These are phyloP conservation scores for Terfezia claveryi DNA, from an alignment of 495 filamentous ascomycete genomes.

Conservation along the genomic window DNA sequence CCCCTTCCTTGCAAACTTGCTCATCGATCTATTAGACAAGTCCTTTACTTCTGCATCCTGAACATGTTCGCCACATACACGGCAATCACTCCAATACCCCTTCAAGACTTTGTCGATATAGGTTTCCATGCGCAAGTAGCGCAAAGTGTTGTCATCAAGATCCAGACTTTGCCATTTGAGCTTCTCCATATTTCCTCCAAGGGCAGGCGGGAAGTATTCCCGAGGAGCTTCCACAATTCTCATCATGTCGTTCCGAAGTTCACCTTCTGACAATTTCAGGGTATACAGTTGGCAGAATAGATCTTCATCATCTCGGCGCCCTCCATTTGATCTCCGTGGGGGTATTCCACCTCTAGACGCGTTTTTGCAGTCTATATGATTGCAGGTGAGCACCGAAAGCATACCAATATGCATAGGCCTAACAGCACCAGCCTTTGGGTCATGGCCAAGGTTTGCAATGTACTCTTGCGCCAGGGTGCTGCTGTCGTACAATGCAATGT, in stretches of 20 bases:
- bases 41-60: too few species aligned
- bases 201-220: neutral
- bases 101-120: neutral
- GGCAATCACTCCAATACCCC: neutral
- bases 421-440: neutral
- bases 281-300: neutral
- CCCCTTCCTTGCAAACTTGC: too few species aligned
- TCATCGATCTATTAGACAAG: too few species aligned
- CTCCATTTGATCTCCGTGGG: neutral
- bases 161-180: neutral
- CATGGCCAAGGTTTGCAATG: neutral
- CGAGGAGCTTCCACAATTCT: neutral
- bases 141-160: neutral
- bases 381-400: neutral
- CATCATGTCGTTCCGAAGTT: neutral
- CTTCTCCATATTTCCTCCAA: neutral
- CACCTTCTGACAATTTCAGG: neutral
- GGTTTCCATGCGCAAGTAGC: neutral
- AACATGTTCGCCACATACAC: neutral
- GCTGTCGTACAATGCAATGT: neutral
- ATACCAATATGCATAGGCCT: neutral
- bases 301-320: neutral
- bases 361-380: neutral
- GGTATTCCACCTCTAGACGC: neutral
- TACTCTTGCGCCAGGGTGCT: neutral